Base-by-base conservation (phyloP, 768 basidiomycete species). In the Tephrocybe sp. region DNA sequence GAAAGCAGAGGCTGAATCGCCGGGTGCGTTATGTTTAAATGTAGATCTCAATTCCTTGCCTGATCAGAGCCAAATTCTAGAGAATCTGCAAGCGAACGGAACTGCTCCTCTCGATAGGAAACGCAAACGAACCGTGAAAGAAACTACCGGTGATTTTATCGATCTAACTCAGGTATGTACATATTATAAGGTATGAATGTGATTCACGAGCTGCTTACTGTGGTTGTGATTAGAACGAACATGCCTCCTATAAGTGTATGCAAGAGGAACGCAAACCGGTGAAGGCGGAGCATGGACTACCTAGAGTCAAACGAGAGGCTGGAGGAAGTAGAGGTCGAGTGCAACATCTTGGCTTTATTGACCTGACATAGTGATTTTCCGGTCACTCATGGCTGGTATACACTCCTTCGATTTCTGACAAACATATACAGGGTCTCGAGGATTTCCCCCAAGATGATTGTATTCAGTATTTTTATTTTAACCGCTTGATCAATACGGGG, bases 31-130 rank as follows among this genome's bases (percentile, higher is more conserved):
- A 11, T 8, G n/a, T 3, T 4, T n/a, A 9, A n/a, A 3, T n/a
- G 43, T 3, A 2, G 38, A 37, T 44, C 3, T 10, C 21, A 24
- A n/a, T n/a, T n/a, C n/a, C n/a, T 5, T 8, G 3, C 10, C 3
- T 30, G 19, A 11, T 11, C 27, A 27, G 30, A 3, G 11, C 30
- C 21, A 39, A 29, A 3, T 22, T 49, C 18, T 13, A 57, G 57
- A 38, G 8, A 34, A 52, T 29, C 47, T 59, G 9, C 52, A 54
- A 27, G 58, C 58, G 15, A 57, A 57, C 19, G 50, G 52, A 4
- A 59, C 57, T 9, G 45, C 48, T n/a, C 36, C 52, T 16, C 8
- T 42, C 3, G 40, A 43, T 4, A 29, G 44, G 36, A 43, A 30
- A 9, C 44, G 27, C 31, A 37, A 49, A 42, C 47, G 39, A 8